These are phyloP conservation scores for Scheffersomyces illinoinensis DNA, from an alignment of 1,139 yeast species.

Conservation along the genomic window DNA sequence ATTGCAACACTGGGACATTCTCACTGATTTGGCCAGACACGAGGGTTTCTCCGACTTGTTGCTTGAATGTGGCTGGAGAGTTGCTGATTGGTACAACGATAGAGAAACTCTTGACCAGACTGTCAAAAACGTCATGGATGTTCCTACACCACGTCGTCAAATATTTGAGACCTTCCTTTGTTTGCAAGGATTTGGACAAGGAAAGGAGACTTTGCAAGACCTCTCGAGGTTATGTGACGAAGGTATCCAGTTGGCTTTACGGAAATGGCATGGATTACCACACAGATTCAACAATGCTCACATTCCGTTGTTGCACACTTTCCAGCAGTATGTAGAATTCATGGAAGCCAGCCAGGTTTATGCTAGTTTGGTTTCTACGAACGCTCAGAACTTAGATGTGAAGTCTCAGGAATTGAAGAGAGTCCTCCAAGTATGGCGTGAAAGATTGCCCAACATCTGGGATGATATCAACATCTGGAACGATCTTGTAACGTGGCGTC, in stretches of 20 bases:
- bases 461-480: conserved; percentile 98
- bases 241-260: conserved; percentile 88
- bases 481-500: conserved; percentile 97
- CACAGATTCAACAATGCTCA: conserved; percentile 80
- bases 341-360: conserved; percentile 97
- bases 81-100: conserved; percentile 97
- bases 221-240: conserved; percentile 89
- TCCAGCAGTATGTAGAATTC: conserved; percentile 96
- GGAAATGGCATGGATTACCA: conserved; percentile 94
- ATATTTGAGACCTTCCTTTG: conserved; percentile 92
- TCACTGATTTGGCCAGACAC: conserved; percentile 95
- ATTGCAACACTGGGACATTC: conserved; percentile 96
- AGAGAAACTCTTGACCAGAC: conserved; percentile 93
- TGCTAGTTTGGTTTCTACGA: conserved; percentile 84
- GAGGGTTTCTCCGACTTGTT: conserved; percentile 95
- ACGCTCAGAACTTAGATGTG: conserved; percentile 86
- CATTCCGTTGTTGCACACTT: conserved; percentile 84
- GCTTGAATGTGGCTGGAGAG: conserved; percentile 98
- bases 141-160: conserved; percentile 96
- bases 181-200: conserved; percentile 91
- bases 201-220: conserved; percentile 77
- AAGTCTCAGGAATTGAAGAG: conserved; percentile 94
- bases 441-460: conserved; percentile 93
- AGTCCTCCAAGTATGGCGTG: conserved; percentile 96
- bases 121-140: conserved; percentile 95